Percentiles rank a stretch among this genome's conserved stretches.
These are phyloP conservation scores for Saxophila tyrrhenica DNA, from an alignment of 495 filamentous ascomycete species.

Conservation along the genomic window DNA sequence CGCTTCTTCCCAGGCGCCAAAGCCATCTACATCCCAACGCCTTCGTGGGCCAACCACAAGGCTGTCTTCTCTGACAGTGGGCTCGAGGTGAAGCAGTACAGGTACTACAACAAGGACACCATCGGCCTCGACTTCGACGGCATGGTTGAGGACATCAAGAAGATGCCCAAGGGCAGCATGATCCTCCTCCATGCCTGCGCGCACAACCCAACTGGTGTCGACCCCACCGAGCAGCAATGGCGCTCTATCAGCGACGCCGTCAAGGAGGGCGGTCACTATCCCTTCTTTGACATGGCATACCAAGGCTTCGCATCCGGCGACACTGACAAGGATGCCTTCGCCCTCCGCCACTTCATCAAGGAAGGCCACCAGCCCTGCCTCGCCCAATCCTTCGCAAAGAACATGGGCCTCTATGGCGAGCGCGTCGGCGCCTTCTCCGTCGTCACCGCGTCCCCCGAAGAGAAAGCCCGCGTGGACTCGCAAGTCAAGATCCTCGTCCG, in stretches of 20 bases:
- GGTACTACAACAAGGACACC: slow-evolving; percentile 98
- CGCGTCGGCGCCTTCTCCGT: slow-evolving; percentile 95
- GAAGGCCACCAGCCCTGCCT: slow-evolving; percentile 84
- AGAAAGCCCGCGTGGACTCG: slow-evolving; percentile 93
- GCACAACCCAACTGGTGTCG: slow-evolving; percentile 96
- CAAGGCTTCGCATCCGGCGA: slow-evolving; percentile 94
- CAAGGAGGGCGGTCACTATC: slow-evolving; percentile 79
- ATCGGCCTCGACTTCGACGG: slow-evolving; percentile 97
- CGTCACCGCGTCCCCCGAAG: slow-evolving; percentile 68
- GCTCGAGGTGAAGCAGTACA: slow-evolving; percentile 82
- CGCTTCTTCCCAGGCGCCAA: slow-evolving; percentile 82
- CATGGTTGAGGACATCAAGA: slow-evolving; percentile 81
- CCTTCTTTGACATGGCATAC: slow-evolving; percentile 99
- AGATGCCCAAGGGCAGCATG: slow-evolving; percentile 71
- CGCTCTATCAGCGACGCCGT: slow-evolving; percentile 79
- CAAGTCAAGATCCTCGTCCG: slow-evolving; percentile 98
- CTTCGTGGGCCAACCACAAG: slow-evolving; percentile 97
- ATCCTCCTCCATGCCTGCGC: slow-evolving; percentile 95
- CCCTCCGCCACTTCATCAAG: slow-evolving; percentile 80
- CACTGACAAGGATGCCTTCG: slow-evolving; percentile 85
- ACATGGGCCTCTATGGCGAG: slow-evolving; percentile 99
- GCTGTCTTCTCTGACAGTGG: slow-evolving; percentile 92
- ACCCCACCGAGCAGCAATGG: slow-evolving; percentile 90
- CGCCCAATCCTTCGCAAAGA: slow-evolving; percentile 97
- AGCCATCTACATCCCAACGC: slow-evolving; percentile 89